Evolutionary conservation across 257 asterid genomes (phyloP), one percentile per base, ranked within the genome.

Genomic region (Scutellaria galericulata): DNA sequence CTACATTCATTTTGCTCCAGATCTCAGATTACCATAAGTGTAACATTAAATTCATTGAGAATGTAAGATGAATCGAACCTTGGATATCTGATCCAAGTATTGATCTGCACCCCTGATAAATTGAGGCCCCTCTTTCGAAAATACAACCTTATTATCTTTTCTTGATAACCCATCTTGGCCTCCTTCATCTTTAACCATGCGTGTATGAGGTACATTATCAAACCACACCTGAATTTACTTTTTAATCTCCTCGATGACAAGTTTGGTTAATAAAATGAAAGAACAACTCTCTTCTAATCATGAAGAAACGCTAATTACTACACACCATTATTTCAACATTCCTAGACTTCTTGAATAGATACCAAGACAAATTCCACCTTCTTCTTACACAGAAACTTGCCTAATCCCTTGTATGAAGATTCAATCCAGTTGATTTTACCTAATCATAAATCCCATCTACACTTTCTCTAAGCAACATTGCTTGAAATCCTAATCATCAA

Each of bases 11-110:
- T 41, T n/a, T 35, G 39, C 69, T 42, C 24, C 52, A 59, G 11
- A 58, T 46, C 75, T 77, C 54, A 76, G 75, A 53, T 46, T 54
- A 35, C 64, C 37, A 50, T 40, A 52, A 57, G 18, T 27, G 7
- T 44, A 71, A 39, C 46, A 24, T 47, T 20, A 61, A 63, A 62
- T 55, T 20, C 39, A 60, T 11, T 35, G 22, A 24, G 60, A 35
- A 54, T 69, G 20, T n/a, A 11, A 68, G 76, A 69, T 15, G 50
- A 63, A 76, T 11, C 74, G 35, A 75, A 84, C 95, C 95, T 86
- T 77, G 66, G 88, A 84, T 57, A 88, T 83, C 72, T 78, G 85
- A 78, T 84, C 87, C 54, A 86, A 72, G 71, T 88, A 84, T 50
- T 72, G 75, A 27, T 83, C 61, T 11, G 76, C 66, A 46, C 79